Conservation (phyloP, 371 early-diverging fungal species). For the Mortierella polycephala region DNA sequence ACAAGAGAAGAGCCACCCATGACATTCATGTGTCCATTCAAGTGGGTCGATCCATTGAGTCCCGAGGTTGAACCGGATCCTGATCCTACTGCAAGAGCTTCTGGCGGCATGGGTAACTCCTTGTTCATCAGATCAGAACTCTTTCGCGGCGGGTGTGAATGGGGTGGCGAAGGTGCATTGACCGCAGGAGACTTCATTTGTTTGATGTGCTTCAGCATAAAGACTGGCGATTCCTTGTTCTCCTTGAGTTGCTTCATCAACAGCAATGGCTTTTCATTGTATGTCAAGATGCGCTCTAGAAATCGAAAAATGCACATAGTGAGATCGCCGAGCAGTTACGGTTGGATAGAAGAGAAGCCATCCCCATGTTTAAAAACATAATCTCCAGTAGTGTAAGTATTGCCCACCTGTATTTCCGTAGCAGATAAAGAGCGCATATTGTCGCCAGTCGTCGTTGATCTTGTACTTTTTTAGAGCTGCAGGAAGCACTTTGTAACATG, state of each 20-base stretch:
- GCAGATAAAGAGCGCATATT: constrained; percentile 86
- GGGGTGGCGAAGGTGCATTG: constrained; percentile 39
- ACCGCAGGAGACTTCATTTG: constrained; percentile 65
- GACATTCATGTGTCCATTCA: constrained; percentile 1
- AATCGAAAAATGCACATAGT: neutral
- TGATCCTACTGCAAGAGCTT: constrained; percentile 10
- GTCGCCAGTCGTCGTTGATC: constrained; percentile 87
- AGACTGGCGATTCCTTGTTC: constrained; percentile 78
- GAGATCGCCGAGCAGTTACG: neutral
- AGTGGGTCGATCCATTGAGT: neutral
- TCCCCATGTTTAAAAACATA: neutral
- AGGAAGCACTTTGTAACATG: constrained; percentile 86
- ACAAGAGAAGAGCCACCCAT: constrained; percentile 19
- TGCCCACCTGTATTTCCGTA: constrained; percentile 62
- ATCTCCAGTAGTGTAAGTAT: neutral
- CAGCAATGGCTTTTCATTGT: constrained; percentile 86
- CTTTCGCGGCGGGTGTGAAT: constrained; percentile 43
- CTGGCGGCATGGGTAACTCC: constrained; percentile 46
- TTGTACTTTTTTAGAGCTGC: constrained; percentile 93
- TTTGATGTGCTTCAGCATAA: constrained; percentile 81
- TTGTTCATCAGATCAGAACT: constrained; percentile 48
- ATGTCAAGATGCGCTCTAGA: constrained; percentile 78
- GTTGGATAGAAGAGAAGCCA: too few relatives aligned
- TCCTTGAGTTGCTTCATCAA: constrained; percentile 85
- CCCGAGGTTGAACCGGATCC: neutral